Evolutionary conservation across 257 asterid species (phyloP), one percentile per base, ranked within the genome.

Genomic region (Striga asiatica): DNA sequence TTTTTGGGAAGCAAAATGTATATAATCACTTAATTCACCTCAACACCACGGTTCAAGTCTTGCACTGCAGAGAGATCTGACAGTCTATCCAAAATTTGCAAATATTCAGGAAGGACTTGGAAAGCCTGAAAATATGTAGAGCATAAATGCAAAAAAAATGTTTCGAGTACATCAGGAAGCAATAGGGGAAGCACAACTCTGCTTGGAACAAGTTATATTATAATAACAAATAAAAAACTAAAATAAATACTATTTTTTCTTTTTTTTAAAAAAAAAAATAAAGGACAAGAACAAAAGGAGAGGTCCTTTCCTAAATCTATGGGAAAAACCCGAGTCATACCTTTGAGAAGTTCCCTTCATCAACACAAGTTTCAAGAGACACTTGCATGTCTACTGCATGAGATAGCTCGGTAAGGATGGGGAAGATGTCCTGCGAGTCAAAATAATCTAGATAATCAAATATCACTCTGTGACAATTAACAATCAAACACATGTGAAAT

Each of bases 1-100:
- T 58, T 22, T 61, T 24, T 11, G 14, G 34, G 4, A 49, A 10
- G 9, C 4, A 14, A 11, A 25, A 5, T 17, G 66, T 14, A 69
- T 56, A 12, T 29, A 46, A 32, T 43, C 29, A 31, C 54, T 55
- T 35, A 64, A 49, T 70, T 75, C 72, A 92, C 99, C 97, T 92
- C 99, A 72, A 85, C 91, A 60, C 84, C 93, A 64, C 66, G 88
- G 77, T 84, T 79, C 99, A 92, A 78, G 74, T 92, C 95, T 77
- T 88, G 93, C 64, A 83, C 88, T 8, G 84, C 86, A 39, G 88
- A 81, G 64, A 92, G 91, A 61, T 73, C 84, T 24, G 99, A 82
- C 55, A 92, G 73, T 66, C 86, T 79, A 73, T 82, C 95, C 56
- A 92, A 70, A 67, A 92, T 75, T 75, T 88, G 99, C 83, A 92